Evolutionary conservation across 208 protist species (phyloP), one percentile per base, ranked within the genome.

Genomic region (Crithidia thermophila): DNA sequence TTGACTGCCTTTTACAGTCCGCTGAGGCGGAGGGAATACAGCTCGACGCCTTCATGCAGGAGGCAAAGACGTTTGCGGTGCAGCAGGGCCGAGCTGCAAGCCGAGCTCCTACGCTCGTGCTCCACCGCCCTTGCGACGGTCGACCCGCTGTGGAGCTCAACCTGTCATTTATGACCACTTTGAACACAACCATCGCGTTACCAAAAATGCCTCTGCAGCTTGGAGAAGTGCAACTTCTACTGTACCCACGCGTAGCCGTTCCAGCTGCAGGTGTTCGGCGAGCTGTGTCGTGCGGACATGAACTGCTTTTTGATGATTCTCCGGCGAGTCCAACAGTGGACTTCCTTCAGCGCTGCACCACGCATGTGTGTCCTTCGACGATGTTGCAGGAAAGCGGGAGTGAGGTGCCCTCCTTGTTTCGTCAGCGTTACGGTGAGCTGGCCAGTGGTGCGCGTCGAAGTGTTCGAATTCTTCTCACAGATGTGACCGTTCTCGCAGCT

Each of bases 151-250:
- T 77, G 33, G 65, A 72, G 46, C n/a, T 72, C 30, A 43, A 55
- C 30, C 36, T 61, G 14, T 45, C 49, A 14, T 45, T 49, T 37
- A 21, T 57, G 21, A 10, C 31, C 18, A 20, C 3, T 11, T 28
- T 62, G 11, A 74, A 62, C n/a, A 20, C 3, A 31, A 42, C 36
- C 4, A 33, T 72, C 9, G 47, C 65, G 43, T 64, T 90, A 14
- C 87, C 87, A 11, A 43, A 46, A 3, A 52, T 94, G 43, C 77
- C 70, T 13, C 14, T 85, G 27, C 84, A 89, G 46, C 25, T 59
- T 16, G 87, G 87, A 16, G 87, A 94, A 47, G 4, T 84, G 30
- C 58, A 74, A 4, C 14, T 52, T 13, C 63, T 84, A 2, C 59
- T 77, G 8, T 55, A 62, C 33, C 42, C 69, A 5, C 7, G 46